phyloP scores from a whole-genome alignment of 306 rosid genomes.

The Amphicarpaea edgeworthii region DNA sequence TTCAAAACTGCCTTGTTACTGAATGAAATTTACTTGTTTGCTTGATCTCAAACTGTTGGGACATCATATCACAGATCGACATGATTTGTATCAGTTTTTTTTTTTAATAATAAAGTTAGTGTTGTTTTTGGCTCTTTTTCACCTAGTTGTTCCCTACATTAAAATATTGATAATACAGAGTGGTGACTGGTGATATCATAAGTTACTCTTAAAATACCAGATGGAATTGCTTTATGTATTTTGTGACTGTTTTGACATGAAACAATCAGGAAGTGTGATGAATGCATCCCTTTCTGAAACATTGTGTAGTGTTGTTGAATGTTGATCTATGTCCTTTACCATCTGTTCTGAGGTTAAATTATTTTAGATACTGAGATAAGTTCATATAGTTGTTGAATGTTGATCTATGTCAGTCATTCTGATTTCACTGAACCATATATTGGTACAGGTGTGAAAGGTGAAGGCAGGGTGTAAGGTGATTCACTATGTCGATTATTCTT shows the following conservation, averaged over 20 bases:
- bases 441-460: constrained; percentile 33
- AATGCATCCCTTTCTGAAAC: constrained; percentile 25
- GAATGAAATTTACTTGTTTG: constrained; percentile 50
- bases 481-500: constrained; percentile 21
- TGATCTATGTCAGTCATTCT: constrained; percentile 24
- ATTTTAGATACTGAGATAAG: constrained; percentile 13
- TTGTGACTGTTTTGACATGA: constrained; percentile 2
- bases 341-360: constrained; percentile 21
- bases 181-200: no score
- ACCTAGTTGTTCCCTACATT: background rate
- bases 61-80: background rate
- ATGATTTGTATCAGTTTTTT: background rate
- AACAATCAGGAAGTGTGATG: constrained; percentile 14
- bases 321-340: no score
- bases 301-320: constrained; percentile 8
- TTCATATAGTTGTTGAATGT: constrained; percentile 31
- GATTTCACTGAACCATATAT: constrained; percentile 32
- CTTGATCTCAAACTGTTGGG: constrained; percentile 6
- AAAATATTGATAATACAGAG: background rate
- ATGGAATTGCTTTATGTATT: constrained; percentile 29
- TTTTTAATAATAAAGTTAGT: background rate
- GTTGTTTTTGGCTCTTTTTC: background rate
- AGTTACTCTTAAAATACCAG: constrained; percentile 7
- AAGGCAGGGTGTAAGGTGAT: background rate
- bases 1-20: constrained; percentile 55